Evolutionary conservation across 192 early-diverging fungal genomes (phyloP).

Genomic region (Mortierella antarctica): DNA sequence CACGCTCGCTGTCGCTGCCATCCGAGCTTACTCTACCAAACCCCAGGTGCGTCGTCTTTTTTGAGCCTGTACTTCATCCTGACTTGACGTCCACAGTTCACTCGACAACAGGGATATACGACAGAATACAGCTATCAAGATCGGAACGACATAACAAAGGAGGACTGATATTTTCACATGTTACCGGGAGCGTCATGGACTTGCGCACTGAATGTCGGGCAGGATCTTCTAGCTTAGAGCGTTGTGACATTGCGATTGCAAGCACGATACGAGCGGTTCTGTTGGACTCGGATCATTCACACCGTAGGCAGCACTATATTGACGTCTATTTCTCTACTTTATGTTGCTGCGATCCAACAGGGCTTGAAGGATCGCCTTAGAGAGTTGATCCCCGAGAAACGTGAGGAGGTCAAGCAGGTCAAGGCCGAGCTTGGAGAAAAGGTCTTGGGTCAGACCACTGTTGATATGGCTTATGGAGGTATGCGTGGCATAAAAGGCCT

Average conservation of each 20-base stretch:
- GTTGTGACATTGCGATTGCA: too few relatives aligned
- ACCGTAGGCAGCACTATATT: too few relatives aligned
- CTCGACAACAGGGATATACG: not conserved
- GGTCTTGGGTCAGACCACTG: constrained; percentile 91
- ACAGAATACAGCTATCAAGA: not conserved
- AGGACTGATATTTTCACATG: not conserved
- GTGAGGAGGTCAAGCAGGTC: constrained; percentile 92
- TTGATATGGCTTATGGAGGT: constrained; percentile 97
- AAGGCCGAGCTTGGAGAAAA: constrained; percentile 89
- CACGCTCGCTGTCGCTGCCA: constrained; percentile 32
- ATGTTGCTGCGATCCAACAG: constrained; percentile 49
- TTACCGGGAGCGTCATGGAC: too few relatives aligned
- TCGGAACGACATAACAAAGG: not conserved
- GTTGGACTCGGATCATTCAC: too few relatives aligned
- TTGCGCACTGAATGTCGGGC: too few relatives aligned
- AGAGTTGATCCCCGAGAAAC: constrained; percentile 93
- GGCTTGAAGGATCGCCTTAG: constrained; percentile 90
- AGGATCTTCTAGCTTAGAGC: not conserved
- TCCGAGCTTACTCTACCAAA: constrained; percentile 57
- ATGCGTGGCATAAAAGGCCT: constrained; percentile 99
- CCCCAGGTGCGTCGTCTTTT: constrained; percentile 38
- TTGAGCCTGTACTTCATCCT: not conserved
- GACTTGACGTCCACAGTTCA: not conserved
- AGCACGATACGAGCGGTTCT: too few relatives aligned
- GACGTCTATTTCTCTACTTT: too few relatives aligned